A percentile compares a stretch with the other conserved stretches of the same genome.
Evolutionary conservation across 1,284 basidiomycete genomes (phyloP).

Genomic region (Mycena sp.): DNA sequence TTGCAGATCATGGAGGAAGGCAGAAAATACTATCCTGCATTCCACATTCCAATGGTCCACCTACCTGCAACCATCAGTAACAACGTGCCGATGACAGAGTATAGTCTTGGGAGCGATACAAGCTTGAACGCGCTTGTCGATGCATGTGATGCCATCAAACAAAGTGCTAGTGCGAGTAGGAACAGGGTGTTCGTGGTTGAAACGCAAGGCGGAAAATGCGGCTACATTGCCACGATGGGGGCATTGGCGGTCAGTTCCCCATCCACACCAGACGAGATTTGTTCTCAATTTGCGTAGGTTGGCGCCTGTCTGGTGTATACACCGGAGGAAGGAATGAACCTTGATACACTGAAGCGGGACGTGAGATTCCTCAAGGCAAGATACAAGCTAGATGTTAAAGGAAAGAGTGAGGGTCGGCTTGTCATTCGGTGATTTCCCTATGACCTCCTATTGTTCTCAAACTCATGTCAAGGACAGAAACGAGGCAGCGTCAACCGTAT

Average conservation of each 20-base stretch:
- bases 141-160: constrained; percentile 98
- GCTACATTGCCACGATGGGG: constrained; percentile 95
- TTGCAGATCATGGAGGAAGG: constrained; percentile 84
- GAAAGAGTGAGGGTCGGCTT: constrained; percentile 91
- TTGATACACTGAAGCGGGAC: constrained; percentile 85
- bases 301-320: constrained; percentile 96
- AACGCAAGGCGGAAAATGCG: constrained; percentile 96
- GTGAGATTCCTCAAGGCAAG: constrained; percentile 91
- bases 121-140: constrained; percentile 97
- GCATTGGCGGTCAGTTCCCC: constrained; percentile 83
- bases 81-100: constrained; percentile 97
- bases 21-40: constrained; percentile 85
- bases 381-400: constrained; percentile 88
- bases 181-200: constrained; percentile 98
- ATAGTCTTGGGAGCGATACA: constrained; percentile 94
- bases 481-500: constrained; percentile 89
- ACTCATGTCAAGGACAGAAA: constrained; percentile 59
- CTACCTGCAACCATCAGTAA: constrained; percentile 97
- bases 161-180: constrained; percentile 94
- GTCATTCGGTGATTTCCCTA: constrained; percentile 75
- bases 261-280: neutral
- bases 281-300: constrained; percentile 56
- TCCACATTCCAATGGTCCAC: constrained; percentile 94
- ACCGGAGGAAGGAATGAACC: constrained; percentile 89
- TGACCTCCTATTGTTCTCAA: neutral